phyloP scores from a whole-genome alignment of 2,329 filamentous ascomycete genomes.

The Clathrospora elynae region DNA sequence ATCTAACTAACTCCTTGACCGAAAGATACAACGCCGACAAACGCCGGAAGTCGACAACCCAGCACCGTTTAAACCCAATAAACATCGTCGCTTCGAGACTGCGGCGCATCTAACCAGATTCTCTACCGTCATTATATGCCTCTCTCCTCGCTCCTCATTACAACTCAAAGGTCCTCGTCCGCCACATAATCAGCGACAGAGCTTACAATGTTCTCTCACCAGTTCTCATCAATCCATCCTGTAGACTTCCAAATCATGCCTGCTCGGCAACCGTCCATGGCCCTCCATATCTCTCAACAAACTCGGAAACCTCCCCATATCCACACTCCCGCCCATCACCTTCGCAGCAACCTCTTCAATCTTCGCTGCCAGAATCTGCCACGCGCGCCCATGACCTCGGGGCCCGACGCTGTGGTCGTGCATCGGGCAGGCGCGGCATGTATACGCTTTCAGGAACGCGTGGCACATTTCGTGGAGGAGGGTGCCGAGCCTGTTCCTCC shows the following conservation, averaged over 20 bases:
- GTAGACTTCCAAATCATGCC: conserved; percentile 22
- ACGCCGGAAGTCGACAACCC: no score
- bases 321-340: conserved; percentile 18
- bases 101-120: no score
- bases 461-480: conserved; percentile 27
- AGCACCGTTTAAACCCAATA: no score
- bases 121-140: no score
- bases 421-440: conserved; percentile 19
- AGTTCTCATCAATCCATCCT: no score
- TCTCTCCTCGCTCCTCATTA: no score
- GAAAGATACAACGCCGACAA: no score
- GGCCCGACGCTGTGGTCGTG: conserved; percentile 8
- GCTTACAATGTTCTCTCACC: no score
- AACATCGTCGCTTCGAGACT: no score
- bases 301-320: conserved; percentile 20
- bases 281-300: conserved; percentile 18
- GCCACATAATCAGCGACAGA: no score
- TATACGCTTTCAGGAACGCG: conserved; percentile 22
- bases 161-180: no score
- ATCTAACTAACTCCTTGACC: no score
- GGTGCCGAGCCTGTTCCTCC: conserved; percentile 15
- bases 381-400: conserved; percentile 25
- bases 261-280: conserved; percentile 15
- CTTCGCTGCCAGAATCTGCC: conserved; percentile 23
- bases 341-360: conserved; percentile 23